phyloP scores from a whole-genome alignment of 1,284 basidiomycete species.

The Ceratobasidium sp. region DNA sequence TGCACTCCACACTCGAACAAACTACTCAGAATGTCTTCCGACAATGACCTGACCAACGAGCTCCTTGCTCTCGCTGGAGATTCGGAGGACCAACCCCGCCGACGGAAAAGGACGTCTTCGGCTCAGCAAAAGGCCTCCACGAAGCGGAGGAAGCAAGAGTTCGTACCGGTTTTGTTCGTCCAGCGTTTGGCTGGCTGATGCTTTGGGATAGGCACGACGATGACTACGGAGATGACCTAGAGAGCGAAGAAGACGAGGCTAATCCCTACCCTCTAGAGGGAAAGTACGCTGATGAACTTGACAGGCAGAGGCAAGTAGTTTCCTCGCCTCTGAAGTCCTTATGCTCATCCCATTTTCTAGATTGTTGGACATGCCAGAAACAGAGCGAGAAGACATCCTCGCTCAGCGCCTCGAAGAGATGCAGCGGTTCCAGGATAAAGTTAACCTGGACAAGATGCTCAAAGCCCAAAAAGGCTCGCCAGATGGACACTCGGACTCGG shows the following conservation, averaged over 20 bases:
- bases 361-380: slow-evolving; percentile 81
- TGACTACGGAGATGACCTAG: slow-evolving; percentile 60
- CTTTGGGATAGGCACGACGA: slow-evolving; percentile 44
- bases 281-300: slow-evolving; percentile 85
- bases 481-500: slow-evolving; percentile 63
- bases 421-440: slow-evolving; percentile 78
- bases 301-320: slow-evolving; percentile 75
- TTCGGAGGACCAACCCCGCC: slow-evolving; percentile 63
- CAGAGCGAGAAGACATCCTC: slow-evolving; percentile 88
- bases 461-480: slow-evolving; percentile 67
- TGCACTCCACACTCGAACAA: background rate
- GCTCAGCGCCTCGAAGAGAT: slow-evolving; percentile 83
- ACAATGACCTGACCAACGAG: slow-evolving; percentile 69
- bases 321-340: background rate
- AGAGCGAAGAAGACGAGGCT: slow-evolving; percentile 68
- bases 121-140: slow-evolving; percentile 56
- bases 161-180: slow-evolving; percentile 50
- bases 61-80: slow-evolving; percentile 71
- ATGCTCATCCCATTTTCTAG: slow-evolving; percentile 58
- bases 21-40: slow-evolving; percentile 41
- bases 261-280: slow-evolving; percentile 92
- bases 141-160: slow-evolving; percentile 66
- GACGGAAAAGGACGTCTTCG: slow-evolving; percentile 56
- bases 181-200: slow-evolving; percentile 46
- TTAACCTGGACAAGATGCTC: slow-evolving; percentile 80